Conservation (phyloP, 352 stramenopile genomes). For the Pythium rhizo-oryzae region DNA sequence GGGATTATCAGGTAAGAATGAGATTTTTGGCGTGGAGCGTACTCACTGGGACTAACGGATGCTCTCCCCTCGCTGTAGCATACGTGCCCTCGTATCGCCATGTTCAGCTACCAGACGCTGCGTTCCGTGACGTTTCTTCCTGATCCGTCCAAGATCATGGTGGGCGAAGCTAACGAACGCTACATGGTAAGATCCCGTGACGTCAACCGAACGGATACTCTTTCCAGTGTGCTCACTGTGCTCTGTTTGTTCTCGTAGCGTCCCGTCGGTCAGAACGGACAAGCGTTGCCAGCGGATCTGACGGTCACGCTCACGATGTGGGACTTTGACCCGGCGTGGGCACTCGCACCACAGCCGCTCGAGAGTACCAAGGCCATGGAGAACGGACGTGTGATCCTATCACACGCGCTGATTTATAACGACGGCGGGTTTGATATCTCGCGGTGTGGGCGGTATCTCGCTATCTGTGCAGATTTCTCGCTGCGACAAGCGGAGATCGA, state of each 20-base stretch:
- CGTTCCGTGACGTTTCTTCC: constrained; percentile 95
- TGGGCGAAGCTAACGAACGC: constrained; percentile 93
- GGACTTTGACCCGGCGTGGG: constrained; percentile 92
- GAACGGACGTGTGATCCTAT: constrained; percentile 84
- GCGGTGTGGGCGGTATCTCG: constrained; percentile 92
- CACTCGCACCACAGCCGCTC: constrained; percentile 66
- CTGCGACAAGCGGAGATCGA: constrained; percentile 88
- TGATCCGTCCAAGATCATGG: constrained; percentile 91
- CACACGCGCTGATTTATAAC: constrained; percentile 96
- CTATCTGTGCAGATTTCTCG: constrained; percentile 95
- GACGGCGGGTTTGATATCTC: constrained; percentile 98
- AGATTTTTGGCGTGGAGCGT: not conserved
- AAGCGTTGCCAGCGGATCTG: constrained; percentile 78
- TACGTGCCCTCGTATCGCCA: constrained; percentile 79
- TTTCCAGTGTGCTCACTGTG: not conserved
- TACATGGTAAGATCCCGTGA: constrained; percentile 58
- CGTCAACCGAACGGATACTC: too few relatives aligned
- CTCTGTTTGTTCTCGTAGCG: constrained; percentile 37
- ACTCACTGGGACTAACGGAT: not conserved
- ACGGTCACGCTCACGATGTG: constrained; percentile 95
- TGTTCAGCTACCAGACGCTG: constrained; percentile 91
- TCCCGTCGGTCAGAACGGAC: constrained; percentile 55
- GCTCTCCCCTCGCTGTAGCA: constrained; percentile 45
- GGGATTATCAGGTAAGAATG: constrained; percentile 90
- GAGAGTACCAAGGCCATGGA: constrained; percentile 85